Evolutionary conservation across 1,284 basidiomycete genomes (phyloP).

Genomic region (Tetrapyrgos nigripes): DNA sequence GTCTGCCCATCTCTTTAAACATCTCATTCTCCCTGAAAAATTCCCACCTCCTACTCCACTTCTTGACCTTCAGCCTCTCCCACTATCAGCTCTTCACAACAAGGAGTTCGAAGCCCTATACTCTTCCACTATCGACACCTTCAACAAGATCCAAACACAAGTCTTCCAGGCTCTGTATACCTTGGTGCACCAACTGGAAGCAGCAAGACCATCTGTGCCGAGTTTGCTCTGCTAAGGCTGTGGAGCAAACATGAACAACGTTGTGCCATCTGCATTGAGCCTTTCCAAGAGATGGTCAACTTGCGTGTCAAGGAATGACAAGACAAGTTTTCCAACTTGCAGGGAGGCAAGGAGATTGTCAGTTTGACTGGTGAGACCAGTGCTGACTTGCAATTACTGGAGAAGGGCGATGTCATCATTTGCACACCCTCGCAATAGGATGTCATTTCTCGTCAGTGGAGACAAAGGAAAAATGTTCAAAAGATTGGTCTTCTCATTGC

Average conservation of each 20-base stretch:
- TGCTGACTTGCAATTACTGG: slow-evolving; percentile 88
- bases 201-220: slow-evolving; percentile 97
- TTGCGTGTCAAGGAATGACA: slow-evolving; percentile 90
- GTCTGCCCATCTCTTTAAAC: slow-evolving; percentile 95
- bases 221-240: slow-evolving; percentile 91
- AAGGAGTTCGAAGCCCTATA: slow-evolving; percentile 90
- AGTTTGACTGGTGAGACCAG: slow-evolving; percentile 95
- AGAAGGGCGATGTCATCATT: slow-evolving; percentile 92
- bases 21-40: slow-evolving; percentile 96
- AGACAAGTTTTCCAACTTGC: slow-evolving; percentile 81
- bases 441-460: slow-evolving; percentile 94
- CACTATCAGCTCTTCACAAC: slow-evolving; percentile 91
- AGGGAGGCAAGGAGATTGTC: slow-evolving; percentile 92
- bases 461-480: slow-evolving; percentile 96
- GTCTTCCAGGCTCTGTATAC: slow-evolving; percentile 98
- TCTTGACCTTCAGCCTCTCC: slow-evolving; percentile 92
- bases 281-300: slow-evolving; percentile 97
- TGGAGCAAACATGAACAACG: slow-evolving; percentile 88
- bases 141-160: slow-evolving; percentile 99
- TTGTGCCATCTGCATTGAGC: slow-evolving; percentile 96
- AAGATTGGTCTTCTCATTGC: slow-evolving; percentile 92
- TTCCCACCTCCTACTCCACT: slow-evolving; percentile 94
- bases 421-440: slow-evolving; percentile 98
- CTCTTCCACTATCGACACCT: slow-evolving; percentile 75
- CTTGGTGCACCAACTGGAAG: slow-evolving; percentile 96